Conservation (phyloP, 2,329 filamentous ascomycete genomes). For the Neopestalotiopsis rosae region DNA sequence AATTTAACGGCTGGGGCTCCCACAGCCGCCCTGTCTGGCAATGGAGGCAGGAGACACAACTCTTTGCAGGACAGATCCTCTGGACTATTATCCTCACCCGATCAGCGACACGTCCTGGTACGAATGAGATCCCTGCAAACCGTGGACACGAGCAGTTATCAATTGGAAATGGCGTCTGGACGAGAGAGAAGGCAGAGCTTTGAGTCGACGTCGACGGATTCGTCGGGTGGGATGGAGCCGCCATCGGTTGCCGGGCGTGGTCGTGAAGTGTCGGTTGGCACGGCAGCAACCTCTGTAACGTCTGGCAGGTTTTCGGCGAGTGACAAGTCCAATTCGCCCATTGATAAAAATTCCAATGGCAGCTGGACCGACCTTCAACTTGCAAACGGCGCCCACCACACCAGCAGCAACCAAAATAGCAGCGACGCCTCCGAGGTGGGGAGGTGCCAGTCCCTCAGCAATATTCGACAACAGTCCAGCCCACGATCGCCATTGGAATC, state of each 20-base stretch:
- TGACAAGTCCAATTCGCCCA: constrained; percentile 22
- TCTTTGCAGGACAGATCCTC: constrained; percentile 31
- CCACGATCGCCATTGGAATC: constrained; percentile 9
- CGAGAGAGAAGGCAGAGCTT: constrained; percentile 29
- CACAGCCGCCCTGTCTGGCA: constrained; percentile 38
- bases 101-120: constrained; percentile 22
- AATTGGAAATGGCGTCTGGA: constrained; percentile 29
- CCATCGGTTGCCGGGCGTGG: constrained; percentile 34
- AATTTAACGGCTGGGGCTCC: constrained; percentile 60
- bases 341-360: constrained; percentile 27
- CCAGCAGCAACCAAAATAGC: neutral
- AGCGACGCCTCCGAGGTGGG: constrained; percentile 21
- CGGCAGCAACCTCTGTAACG: constrained; percentile 46
- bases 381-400: constrained; percentile 25
- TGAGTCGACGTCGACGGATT: constrained; percentile 39
- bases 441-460: constrained; percentile 31
- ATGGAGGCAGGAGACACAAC: constrained; percentile 27
- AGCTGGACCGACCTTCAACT: constrained; percentile 39
- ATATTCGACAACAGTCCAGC: constrained; percentile 25
- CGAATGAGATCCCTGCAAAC: constrained; percentile 31
- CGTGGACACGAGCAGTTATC: constrained; percentile 29
- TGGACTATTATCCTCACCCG: constrained; percentile 23
- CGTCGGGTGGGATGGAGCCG: constrained; percentile 41
- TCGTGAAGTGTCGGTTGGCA: constrained; percentile 44
- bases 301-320: constrained; percentile 37